A percentile compares a stretch with the other conserved stretches of the same genome.
phyloP scores from a whole-genome alignment of 805 yeast species.

The Danielia oregonensis region DNA sequence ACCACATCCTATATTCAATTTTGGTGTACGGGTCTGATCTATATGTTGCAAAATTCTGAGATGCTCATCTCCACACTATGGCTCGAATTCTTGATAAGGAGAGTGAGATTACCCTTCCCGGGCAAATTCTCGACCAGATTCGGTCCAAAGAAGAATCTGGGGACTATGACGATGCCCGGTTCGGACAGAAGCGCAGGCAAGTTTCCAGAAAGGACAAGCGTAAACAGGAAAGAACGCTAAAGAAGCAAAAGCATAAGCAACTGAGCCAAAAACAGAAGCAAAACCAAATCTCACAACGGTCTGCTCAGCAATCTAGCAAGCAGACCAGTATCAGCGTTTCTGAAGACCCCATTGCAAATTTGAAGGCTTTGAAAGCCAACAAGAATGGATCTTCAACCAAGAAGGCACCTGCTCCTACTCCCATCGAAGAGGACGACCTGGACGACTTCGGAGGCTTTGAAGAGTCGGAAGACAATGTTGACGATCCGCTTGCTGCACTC shows the following conservation, averaged over 20 bases:
- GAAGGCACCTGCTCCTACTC: too few relatives aligned
- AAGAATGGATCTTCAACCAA: constrained; percentile 3
- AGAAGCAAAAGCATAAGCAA: constrained; percentile 27
- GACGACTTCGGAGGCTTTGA: neutral
- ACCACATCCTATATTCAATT: too few relatives aligned
- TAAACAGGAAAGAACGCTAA: constrained; percentile 30
- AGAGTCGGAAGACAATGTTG: constrained; percentile 1
- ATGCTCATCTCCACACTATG: constrained; percentile 8
- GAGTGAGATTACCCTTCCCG: constrained; percentile 56
- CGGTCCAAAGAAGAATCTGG: constrained; percentile 39
- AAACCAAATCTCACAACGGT: too few relatives aligned
- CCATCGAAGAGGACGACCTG: neutral
- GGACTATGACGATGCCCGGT: constrained; percentile 34
- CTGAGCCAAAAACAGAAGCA: too few relatives aligned
- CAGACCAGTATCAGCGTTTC: too few relatives aligned
- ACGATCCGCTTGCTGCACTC: constrained; percentile 12
- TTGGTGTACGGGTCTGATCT: too few relatives aligned
- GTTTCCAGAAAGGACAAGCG: constrained; percentile 32
- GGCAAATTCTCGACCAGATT: constrained; percentile 50
- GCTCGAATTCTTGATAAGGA: constrained; percentile 11
- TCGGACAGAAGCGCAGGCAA: constrained; percentile 23
- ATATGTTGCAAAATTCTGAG: neutral
- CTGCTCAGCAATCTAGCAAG: too few relatives aligned
- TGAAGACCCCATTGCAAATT: constrained; percentile 19
- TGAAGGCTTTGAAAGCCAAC: constrained; percentile 9